Percentiles rank a stretch among this genome's conserved stretches.
Conservation (phyloP, 2,329 filamentous ascomycete genomes). For the Colletotrichum sidae region DNA sequence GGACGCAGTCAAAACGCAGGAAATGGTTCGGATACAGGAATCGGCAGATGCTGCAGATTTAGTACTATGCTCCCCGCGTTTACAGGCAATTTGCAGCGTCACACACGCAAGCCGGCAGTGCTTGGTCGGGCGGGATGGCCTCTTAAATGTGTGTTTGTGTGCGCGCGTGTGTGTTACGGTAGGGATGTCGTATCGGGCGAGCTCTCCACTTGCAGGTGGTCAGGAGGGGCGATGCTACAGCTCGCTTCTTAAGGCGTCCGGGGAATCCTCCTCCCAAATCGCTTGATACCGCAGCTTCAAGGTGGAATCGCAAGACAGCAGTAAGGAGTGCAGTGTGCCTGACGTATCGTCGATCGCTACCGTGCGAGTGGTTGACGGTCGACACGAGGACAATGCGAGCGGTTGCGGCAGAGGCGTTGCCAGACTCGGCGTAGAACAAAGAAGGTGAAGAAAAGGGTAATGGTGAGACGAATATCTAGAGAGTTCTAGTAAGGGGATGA, state of each 20-base stretch:
- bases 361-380: constrained; percentile 18
- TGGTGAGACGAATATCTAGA: constrained; percentile 21
- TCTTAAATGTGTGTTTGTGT: not conserved
- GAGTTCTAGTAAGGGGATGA: constrained; percentile 23
- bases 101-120: constrained; percentile 5
- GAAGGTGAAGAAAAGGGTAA: constrained; percentile 14
- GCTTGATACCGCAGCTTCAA: constrained; percentile 13
- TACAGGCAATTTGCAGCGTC: constrained; percentile 1
- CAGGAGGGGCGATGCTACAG: constrained; percentile 21
- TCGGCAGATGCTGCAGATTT: constrained; percentile 8
- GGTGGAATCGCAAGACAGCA: not conserved
- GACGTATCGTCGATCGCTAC: constrained; percentile 24
- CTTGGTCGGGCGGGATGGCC: not conserved
- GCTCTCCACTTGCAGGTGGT: constrained; percentile 24
- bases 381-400: constrained; percentile 24
- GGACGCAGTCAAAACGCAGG: not conserved
- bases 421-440: constrained; percentile 30
- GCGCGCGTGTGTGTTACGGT: constrained; percentile 9
- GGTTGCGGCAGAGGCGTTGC: constrained; percentile 29
- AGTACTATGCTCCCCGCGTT: constrained; percentile 19
- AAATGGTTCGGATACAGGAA: not conserved
- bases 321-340: not conserved
- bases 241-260: not conserved
- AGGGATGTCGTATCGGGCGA: constrained; percentile 11
- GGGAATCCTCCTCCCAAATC: not conserved